phyloP scores from a whole-genome alignment of 2,329 filamentous ascomycete genomes.

The Penicillium sclerotigenum region DNA sequence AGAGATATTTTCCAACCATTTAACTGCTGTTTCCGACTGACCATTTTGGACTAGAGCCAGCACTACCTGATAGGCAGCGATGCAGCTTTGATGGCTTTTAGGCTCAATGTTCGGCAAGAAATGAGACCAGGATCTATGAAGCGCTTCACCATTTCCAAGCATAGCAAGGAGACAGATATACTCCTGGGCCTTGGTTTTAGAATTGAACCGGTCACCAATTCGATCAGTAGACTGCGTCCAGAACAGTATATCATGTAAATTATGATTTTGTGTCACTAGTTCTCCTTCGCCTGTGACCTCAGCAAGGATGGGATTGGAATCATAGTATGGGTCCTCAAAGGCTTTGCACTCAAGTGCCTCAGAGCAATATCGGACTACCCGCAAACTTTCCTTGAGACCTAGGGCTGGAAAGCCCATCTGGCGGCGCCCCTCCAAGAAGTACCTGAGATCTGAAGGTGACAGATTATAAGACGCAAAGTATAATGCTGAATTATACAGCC shows the following conservation, averaged over 20 bases:
- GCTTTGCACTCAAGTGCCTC: constrained; percentile 20
- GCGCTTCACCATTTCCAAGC: constrained; percentile 20
- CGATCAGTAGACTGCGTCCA: constrained; percentile 4
- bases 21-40: constrained; percentile 22
- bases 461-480: constrained; percentile 32
- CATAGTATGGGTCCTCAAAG: constrained; percentile 22
- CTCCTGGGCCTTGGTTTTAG: neutral
- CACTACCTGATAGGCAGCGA: constrained; percentile 27
- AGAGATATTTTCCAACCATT: constrained; percentile 27
- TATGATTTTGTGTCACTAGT: neutral
- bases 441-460: constrained; percentile 28
- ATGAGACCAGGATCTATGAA: constrained; percentile 25
- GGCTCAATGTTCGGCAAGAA: constrained; percentile 10
- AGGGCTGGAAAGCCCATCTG: neutral
- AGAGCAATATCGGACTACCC: constrained; percentile 24
- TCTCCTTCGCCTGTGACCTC: constrained; percentile 23
- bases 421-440: constrained; percentile 25
- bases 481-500: constrained; percentile 27
- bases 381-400: constrained; percentile 8
- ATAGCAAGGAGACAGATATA: constrained; percentile 29
- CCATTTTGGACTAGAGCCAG: constrained; percentile 23
- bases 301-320: constrained; percentile 21
- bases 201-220: neutral
- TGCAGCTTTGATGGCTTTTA: neutral
- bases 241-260: constrained; percentile 21